A percentile compares a stretch with the other conserved stretches of the same genome.
These are phyloP conservation scores for Sordaria brevicollis DNA, from an alignment of 495 filamentous ascomycete species.

Conservation along the genomic window DNA sequence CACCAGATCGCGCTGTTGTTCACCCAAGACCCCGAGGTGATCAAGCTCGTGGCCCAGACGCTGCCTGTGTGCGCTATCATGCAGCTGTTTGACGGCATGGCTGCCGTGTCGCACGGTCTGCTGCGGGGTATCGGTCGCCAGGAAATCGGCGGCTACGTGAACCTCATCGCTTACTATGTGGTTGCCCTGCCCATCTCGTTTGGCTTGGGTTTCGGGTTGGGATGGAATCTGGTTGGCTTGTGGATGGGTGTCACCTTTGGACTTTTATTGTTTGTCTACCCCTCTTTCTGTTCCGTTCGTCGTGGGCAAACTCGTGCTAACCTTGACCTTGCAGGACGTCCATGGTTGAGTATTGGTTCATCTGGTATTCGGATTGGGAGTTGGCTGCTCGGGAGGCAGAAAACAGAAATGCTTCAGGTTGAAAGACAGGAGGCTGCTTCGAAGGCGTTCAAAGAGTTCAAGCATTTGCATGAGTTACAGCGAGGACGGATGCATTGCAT, in stretches of 20 bases:
- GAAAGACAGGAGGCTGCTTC: conserved; percentile 9
- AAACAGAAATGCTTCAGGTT: conserved; percentile 52
- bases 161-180: conserved; percentile 73
- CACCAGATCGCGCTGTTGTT: conserved; percentile 67
- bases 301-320: neutral
- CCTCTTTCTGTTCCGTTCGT: neutral
- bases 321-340: conserved; percentile 38
- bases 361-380: conserved; percentile 60
- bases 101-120: conserved; percentile 69
- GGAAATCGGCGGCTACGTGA: conserved; percentile 80
- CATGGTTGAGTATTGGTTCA: conserved; percentile 54
- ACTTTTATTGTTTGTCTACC: conserved; percentile 41
- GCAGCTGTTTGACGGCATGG: conserved; percentile 77
- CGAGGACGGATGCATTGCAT: neutral
- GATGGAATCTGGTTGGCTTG: conserved; percentile 64
- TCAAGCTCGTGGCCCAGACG: conserved; percentile 57
- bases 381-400: conserved; percentile 64
- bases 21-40: conserved; percentile 70
- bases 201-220: conserved; percentile 57
- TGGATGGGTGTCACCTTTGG: conserved; percentile 76
- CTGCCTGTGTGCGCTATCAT: conserved; percentile 76
- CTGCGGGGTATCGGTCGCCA: conserved; percentile 78
- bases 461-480: neutral
- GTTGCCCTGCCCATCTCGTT: conserved; percentile 80
- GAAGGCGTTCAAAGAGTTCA: neutral